phyloP scores from a whole-genome alignment of 345 rosid genomes.

The Eucalyptus rudis region DNA sequence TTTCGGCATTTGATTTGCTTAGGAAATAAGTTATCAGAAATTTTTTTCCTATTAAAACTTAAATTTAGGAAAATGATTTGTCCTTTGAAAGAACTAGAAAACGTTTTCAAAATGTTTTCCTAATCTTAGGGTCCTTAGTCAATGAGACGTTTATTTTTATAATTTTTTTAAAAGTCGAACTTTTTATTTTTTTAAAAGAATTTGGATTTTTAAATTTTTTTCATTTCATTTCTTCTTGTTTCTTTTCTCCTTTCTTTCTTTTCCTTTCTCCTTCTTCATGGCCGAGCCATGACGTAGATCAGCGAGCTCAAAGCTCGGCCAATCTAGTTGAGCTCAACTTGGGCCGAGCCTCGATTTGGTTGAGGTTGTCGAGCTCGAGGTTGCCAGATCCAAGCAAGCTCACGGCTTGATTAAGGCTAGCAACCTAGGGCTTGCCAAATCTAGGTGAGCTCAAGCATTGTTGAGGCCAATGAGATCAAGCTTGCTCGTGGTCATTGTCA shows the following conservation, averaged over 20 bases:
- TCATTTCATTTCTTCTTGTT: no score
- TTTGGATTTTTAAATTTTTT: no score
- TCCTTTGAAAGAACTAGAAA: neutral
- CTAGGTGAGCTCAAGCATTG: neutral
- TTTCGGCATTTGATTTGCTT: neutral
- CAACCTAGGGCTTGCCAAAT: neutral
- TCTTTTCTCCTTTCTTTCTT: no score
- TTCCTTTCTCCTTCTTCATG: neutral
- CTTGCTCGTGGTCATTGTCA: accelerated
- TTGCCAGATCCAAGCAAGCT: no score
- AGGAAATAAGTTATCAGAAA: neutral
- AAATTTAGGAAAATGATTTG: neutral
- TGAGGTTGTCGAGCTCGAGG: neutral
- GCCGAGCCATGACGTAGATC: accelerated
- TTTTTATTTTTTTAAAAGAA: neutral
- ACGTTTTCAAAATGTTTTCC: neutral
- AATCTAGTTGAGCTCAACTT: neutral
- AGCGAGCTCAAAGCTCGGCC: accelerated
- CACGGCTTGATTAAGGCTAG: neutral
- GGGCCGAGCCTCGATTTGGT: no score
- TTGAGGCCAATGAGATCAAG: neutral
- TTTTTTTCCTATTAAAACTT: neutral
- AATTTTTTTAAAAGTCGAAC: no score
- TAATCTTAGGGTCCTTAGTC: neutral
- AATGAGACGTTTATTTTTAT: no score